A percentile compares a stretch with the other conserved stretches of the same genome.
Conservation (phyloP, 306 rosid species). For the Dalbergia cultrata region DNA sequence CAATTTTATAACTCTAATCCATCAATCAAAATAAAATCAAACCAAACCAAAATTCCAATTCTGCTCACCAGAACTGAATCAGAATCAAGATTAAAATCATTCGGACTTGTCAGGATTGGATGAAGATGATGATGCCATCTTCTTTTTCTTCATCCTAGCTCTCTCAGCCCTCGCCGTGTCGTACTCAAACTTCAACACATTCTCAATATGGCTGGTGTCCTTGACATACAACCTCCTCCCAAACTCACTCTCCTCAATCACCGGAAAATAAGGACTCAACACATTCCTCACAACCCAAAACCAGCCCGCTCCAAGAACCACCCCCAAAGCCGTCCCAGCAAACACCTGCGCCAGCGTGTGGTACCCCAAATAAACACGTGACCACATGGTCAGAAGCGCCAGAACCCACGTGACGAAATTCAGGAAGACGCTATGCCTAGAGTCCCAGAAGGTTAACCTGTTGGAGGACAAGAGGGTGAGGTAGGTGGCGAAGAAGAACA, state of each 20-base stretch:
- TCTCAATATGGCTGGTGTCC: conserved; percentile 86
- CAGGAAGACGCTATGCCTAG: conserved; percentile 46
- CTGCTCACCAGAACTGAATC: background rate
- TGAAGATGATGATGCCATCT: background rate
- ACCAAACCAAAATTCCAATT: too few relatives aligned
- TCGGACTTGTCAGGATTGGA: conserved; percentile 51
- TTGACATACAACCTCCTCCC: conserved; percentile 77
- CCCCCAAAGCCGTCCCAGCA: conserved; percentile 84
- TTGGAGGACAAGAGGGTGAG: conserved; percentile 58
- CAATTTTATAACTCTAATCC: background rate
- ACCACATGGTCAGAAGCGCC: conserved; percentile 69
- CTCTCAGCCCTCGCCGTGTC: conserved; percentile 84
- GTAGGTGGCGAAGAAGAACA: conserved; percentile 88
- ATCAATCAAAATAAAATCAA: too few relatives aligned
- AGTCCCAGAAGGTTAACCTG: conserved; percentile 55
- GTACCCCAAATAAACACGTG: conserved; percentile 93
- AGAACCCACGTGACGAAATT: conserved; percentile 62
- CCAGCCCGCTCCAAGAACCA: conserved; percentile 77
- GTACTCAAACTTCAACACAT: conserved; percentile 93
- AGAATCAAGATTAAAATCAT: conserved; percentile 36
- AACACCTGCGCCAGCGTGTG: conserved; percentile 82
- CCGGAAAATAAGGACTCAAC: conserved; percentile 59
- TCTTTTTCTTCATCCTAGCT: conserved; percentile 28
- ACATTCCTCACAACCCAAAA: conserved; percentile 76
- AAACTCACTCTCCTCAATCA: conserved; percentile 78